phyloP scores from a whole-genome alignment of 345 rosid species.

The Eucalyptus cloeziana region DNA sequence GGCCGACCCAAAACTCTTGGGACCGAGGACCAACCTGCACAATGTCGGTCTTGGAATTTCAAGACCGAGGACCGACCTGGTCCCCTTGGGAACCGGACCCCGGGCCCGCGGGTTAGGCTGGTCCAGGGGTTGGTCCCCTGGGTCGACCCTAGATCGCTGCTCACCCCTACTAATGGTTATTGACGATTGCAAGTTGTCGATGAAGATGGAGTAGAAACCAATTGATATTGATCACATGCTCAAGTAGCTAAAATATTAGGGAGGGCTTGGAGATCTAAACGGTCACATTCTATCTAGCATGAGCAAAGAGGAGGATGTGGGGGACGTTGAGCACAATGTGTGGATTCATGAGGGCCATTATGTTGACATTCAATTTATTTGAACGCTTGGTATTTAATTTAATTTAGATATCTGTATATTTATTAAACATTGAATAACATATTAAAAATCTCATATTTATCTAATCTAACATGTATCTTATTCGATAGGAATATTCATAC shows the following conservation, averaged over 20 bases:
- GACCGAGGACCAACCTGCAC: no score
- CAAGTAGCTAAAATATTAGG: not conserved
- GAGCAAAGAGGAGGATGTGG: not conserved
- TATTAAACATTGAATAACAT: no score
- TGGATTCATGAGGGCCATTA: not conserved
- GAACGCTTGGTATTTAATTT: accelerated
- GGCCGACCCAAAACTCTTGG: no score
- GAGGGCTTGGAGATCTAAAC: not conserved
- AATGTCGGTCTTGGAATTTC: no score
- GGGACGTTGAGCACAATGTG: accelerated
- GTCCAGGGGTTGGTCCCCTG: no score
- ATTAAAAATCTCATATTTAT: not conserved
- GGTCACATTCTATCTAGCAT: no score
- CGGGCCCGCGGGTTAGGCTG: no score
- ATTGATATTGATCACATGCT: not conserved
- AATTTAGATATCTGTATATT: no score
- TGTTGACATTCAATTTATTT: not conserved
- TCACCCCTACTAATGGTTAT: not conserved
- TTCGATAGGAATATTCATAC: not conserved
- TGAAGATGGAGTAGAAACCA: not conserved
- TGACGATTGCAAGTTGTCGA: not conserved
- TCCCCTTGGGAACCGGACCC: no score
- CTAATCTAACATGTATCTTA: no score
- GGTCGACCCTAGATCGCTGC: no score
- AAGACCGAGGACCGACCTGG: no score